Conservation (phyloP, 768 basidiomycete species). For the Kwoniella heveanensis region DNA sequence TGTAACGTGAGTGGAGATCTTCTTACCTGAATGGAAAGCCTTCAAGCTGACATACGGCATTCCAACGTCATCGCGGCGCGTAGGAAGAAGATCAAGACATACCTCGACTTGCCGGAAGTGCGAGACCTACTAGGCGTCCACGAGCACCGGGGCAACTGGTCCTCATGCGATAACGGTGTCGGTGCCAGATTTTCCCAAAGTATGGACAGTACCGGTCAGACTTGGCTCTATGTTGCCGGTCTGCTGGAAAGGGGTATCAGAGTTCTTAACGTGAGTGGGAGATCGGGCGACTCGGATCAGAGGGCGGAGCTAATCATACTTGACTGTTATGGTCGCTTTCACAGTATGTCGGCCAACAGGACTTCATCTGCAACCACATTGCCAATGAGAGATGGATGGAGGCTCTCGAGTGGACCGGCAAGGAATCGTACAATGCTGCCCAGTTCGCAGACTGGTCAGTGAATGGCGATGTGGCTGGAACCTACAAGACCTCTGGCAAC, state of each 20-base stretch:
- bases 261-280: conserved; percentile 59
- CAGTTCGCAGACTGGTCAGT: conserved; percentile 64
- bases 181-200: conserved; percentile 61
- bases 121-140: conserved; percentile 67
- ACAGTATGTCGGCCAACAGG: conserved; percentile 34
- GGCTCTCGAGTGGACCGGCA: conserved; percentile 71
- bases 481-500: conserved; percentile 62
- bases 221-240: conserved; percentile 63
- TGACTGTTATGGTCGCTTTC: too few species aligned
- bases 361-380: conserved; percentile 68
- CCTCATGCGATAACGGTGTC: conserved; percentile 64
- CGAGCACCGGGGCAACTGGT: conserved; percentile 61
- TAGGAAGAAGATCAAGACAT: conserved; percentile 61
- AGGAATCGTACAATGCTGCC: conserved; percentile 60
- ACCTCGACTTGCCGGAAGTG: conserved; percentile 65
- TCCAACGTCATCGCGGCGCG: too few species aligned
- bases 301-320: too few species aligned
- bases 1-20: conserved; percentile 56
- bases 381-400: conserved; percentile 78
- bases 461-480: conserved; percentile 63
- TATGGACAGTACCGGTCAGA: conserved; percentile 66
- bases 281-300: too few species aligned
- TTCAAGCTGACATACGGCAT: too few species aligned
- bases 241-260: conserved; percentile 77
- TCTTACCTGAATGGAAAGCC: background rate